phyloP scores from a whole-genome alignment of 768 basidiomycete genomes.

The Agrocybe pediades region DNA sequence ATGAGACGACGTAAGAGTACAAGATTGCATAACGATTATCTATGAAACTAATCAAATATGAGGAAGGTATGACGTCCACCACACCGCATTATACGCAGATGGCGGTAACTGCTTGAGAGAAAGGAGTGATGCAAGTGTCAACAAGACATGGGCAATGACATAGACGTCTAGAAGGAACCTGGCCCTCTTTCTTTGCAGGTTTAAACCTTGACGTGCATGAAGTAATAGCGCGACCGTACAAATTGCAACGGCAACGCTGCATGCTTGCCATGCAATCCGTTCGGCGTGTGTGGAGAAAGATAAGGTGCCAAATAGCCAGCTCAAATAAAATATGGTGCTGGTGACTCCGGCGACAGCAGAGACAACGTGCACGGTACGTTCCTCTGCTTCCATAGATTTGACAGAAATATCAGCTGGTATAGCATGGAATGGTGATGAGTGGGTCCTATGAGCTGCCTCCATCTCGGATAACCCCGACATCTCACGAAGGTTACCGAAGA shows the following conservation, averaged over 20 bases:
- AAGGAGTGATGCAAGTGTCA: not conserved
- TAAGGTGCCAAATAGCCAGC: not conserved
- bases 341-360: slow-evolving; percentile 14
- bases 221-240: not conserved
- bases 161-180: not conserved
- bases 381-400: not conserved
- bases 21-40: not conserved
- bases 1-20: too few relatives aligned
- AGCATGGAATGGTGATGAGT: not conserved
- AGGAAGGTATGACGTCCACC: not conserved
- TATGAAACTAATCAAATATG: not conserved
- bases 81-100: not conserved
- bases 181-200: not conserved
- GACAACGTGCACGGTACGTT: not conserved
- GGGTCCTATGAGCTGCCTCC: not conserved
- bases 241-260: not conserved
- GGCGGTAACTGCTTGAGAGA: not conserved
- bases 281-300: slow-evolving; percentile 9
- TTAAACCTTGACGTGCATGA: not conserved
- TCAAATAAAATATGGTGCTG: slow-evolving; percentile 12
- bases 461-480: not conserved
- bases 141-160: not conserved
- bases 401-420: not conserved
- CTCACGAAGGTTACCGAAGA: not conserved
- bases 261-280: slow-evolving; percentile 6